Conservation (phyloP, 2,329 filamentous ascomycete genomes). For the Dissoconium aciculare region DNA sequence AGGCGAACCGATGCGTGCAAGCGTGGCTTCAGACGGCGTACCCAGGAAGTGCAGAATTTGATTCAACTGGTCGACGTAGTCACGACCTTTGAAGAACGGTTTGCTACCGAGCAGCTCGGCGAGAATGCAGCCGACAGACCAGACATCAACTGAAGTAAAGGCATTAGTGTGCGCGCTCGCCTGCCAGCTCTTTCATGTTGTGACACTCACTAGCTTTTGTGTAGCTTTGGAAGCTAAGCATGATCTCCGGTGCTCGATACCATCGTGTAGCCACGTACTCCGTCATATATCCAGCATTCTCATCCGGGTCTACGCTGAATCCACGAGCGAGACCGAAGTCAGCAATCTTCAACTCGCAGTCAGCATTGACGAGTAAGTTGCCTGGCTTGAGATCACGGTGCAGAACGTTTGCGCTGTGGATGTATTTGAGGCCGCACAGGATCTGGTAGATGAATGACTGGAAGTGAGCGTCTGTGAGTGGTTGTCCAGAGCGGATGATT, state of each 20-base stretch:
- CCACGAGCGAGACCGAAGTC: constrained; percentile 94
- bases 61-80: constrained; percentile 98
- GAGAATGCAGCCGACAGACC: constrained; percentile 96
- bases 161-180: constrained; percentile 4
- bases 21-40: constrained; percentile 87
- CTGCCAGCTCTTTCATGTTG: neutral
- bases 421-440: constrained; percentile 95
- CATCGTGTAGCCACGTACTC: constrained; percentile 97
- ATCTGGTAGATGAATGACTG: constrained; percentile 99
- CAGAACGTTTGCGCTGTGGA: constrained; percentile 94
- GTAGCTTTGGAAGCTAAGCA: constrained; percentile 99
- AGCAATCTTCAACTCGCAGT: constrained; percentile 98
- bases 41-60: constrained; percentile 97
- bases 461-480: constrained; percentile 95
- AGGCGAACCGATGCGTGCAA: constrained; percentile 83
- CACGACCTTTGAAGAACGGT: constrained; percentile 97
- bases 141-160: constrained; percentile 65
- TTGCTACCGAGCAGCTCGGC: constrained; percentile 90
- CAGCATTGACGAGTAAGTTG: constrained; percentile 93
- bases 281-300: constrained; percentile 99
- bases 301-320: constrained; percentile 92
- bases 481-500: constrained; percentile 93
- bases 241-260: constrained; percentile 98
- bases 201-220: constrained; percentile 89
- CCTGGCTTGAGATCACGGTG: constrained; percentile 95